Conservation (phyloP, 2,329 filamentous ascomycete species). For the Paradendryphiella salina region DNA sequence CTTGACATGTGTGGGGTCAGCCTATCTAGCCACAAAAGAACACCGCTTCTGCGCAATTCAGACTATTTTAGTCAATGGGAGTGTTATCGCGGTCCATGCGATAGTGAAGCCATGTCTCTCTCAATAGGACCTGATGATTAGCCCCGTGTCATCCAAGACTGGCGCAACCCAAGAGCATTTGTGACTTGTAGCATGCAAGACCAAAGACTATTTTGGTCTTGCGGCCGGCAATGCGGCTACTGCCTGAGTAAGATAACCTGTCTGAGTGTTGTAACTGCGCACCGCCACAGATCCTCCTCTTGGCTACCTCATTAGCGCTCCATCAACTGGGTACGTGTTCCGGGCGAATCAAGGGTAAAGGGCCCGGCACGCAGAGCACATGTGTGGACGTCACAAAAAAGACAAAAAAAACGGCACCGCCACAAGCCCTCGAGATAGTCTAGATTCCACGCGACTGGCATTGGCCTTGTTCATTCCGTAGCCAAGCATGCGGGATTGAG, state of each 20-base stretch:
- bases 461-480: conserved; percentile 21
- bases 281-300: conserved; percentile 11
- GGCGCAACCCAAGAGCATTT: not conserved
- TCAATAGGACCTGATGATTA: conserved; percentile 1
- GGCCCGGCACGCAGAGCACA: conserved; percentile 6
- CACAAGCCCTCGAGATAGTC: conserved; percentile 25
- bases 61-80: conserved; percentile 24
- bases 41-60: conserved; percentile 6
- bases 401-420: conserved; percentile 26
- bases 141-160: not conserved
- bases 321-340: not conserved
- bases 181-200: conserved; percentile 13
- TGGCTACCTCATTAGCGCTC: conserved; percentile 3
- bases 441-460: conserved; percentile 27
- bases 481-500: conserved; percentile 16
- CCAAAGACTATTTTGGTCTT: conserved; percentile 22
- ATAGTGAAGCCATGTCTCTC: conserved; percentile 4
- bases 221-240: conserved; percentile 5
- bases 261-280: conserved; percentile 1
- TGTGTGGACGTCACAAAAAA: conserved; percentile 18
- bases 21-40: conserved; percentile 3
- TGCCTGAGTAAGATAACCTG: conserved; percentile 8
- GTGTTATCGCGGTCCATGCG: conserved; percentile 2
- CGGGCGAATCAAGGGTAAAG: not conserved
- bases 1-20: conserved; percentile 24